A percentile compares a stretch with the other conserved stretches of the same genome.
Evolutionary conservation across 371 early-diverging fungal species (phyloP).

Genomic region (Apophysomyces ossiformis): DNA sequence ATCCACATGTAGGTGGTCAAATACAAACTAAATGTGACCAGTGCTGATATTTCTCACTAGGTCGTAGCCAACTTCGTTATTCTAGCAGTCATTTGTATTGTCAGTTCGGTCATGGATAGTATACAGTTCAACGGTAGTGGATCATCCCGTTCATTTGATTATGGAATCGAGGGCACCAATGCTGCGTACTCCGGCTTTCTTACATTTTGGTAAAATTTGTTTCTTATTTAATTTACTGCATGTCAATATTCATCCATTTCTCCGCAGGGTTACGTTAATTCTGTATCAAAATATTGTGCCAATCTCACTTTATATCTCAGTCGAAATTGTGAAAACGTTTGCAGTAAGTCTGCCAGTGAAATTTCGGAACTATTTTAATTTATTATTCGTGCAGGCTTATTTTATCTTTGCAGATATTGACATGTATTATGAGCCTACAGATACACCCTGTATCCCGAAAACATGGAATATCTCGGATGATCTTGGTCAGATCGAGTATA

Average conservation of each 20-base stretch:
- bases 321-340: constrained; percentile 87
- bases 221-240: neutral
- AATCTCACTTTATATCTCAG: constrained; percentile 93
- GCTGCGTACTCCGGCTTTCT: constrained; percentile 45
- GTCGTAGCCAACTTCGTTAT: constrained; percentile 50
- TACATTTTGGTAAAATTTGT: constrained; percentile 46
- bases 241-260: neutral
- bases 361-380: constrained; percentile 8
- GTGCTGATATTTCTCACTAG: constrained; percentile 23
- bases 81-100: constrained; percentile 60
- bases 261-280: constrained; percentile 47
- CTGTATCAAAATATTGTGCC: constrained; percentile 68
- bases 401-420: constrained; percentile 85
- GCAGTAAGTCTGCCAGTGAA: constrained; percentile 32
- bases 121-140: constrained; percentile 50
- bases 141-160: constrained; percentile 40
- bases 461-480: constrained; percentile 89
- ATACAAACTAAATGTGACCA: neutral
- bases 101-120: constrained; percentile 68
- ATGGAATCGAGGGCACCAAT: constrained; percentile 36
- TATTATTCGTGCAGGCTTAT: constrained; percentile 60
- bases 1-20: constrained; percentile 75
- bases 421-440: constrained; percentile 81
- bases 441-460: constrained; percentile 82
- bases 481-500: constrained; percentile 90